Evolutionary conservation across 768 basidiomycete species (phyloP).

Genomic region (Collybia mongolica): DNA sequence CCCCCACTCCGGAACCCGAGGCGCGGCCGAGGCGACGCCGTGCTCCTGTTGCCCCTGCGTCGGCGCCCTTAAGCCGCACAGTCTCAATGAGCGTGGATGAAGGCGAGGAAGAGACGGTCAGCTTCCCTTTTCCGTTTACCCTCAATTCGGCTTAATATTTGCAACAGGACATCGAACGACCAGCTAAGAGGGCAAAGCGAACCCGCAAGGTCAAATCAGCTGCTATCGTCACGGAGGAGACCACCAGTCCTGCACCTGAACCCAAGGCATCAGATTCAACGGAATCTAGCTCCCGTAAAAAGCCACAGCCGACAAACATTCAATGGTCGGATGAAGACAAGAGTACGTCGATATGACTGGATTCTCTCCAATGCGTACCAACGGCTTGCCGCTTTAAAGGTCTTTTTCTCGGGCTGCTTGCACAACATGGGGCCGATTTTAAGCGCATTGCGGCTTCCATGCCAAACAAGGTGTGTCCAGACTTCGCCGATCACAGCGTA

Average conservation of each 20-base stretch:
- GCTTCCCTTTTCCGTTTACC: slow-evolving; percentile 2
- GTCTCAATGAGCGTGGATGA: slow-evolving; percentile 16
- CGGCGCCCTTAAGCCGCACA: slow-evolving; percentile 16
- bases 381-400: slow-evolving; percentile 27
- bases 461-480: slow-evolving; percentile 52
- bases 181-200: slow-evolving; percentile 38
- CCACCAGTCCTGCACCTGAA: slow-evolving; percentile 25
- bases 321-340: slow-evolving; percentile 73
- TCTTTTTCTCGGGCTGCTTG: slow-evolving; percentile 53
- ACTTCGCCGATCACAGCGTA: neutral
- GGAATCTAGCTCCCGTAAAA: slow-evolving; percentile 25
- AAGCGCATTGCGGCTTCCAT: slow-evolving; percentile 68
- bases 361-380: neutral
- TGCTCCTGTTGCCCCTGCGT: slow-evolving; percentile 13
- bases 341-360: slow-evolving; percentile 33
- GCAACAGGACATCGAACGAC: slow-evolving; percentile 32
- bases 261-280: slow-evolving; percentile 21
- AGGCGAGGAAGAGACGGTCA: slow-evolving; percentile 21
- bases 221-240: slow-evolving; percentile 36
- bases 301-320: slow-evolving; percentile 18
- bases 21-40: slow-evolving; percentile 20
- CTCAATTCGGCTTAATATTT: neutral
- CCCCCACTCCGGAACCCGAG: slow-evolving; percentile 73
- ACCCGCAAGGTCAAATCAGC: slow-evolving; percentile 41
- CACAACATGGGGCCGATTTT: slow-evolving; percentile 65